Base-by-base conservation (phyloP, 1,284 basidiomycete genomes). In the Macrocystidia cucumis region DNA sequence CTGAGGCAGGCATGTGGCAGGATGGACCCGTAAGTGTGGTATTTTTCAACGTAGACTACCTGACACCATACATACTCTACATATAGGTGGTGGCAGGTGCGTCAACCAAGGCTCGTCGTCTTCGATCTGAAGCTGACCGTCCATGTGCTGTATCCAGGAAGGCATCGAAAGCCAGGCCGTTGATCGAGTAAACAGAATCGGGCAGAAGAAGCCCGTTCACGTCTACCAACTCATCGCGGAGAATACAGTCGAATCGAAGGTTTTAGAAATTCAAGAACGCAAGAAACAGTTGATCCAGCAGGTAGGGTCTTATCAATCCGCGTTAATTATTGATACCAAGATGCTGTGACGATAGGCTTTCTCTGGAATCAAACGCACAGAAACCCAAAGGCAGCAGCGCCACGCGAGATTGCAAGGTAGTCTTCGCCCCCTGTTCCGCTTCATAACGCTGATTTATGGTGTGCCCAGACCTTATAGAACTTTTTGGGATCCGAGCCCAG, bases 81-180 rank as follows among this genome's bases (percentile, higher is more conserved):
- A 5, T 34, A 20, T 38, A 81, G 79, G 13, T 83, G 81, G 79
- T 84, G 81, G 81, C 79, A 83, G 63, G 74, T 66, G 47, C 39
- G 54, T 48, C 30, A 35, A 24, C 18, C n/a, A n/a, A n/a, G n/a
- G n/a, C n/a, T n/a, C n/a, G n/a, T n/a, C n/a, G n/a, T n/a, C n/a
- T n/a, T n/a, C n/a, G n/a, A n/a, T n/a, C n/a, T n/a, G n/a, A n/a
- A n/a, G n/a, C n/a, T n/a, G n/a, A n/a, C n/a, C n/a, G 17, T 24
- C 9, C 16, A 33, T 7, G 28, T 35, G 20, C 21, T 40, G 20
- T 22, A 40, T 43, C 47, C 44, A 85, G 65, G 86, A 88, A 48
- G 87, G 90, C 2, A 91, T 93, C 29, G 91, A 93, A 58, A 78
- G 75, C 40, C 87, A 93, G 52, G 90, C 91, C 0, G 86, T 93